These are phyloP conservation scores for Pholiota microspora DNA, from an alignment of 768 basidiomycete species.

Conservation along the genomic window DNA sequence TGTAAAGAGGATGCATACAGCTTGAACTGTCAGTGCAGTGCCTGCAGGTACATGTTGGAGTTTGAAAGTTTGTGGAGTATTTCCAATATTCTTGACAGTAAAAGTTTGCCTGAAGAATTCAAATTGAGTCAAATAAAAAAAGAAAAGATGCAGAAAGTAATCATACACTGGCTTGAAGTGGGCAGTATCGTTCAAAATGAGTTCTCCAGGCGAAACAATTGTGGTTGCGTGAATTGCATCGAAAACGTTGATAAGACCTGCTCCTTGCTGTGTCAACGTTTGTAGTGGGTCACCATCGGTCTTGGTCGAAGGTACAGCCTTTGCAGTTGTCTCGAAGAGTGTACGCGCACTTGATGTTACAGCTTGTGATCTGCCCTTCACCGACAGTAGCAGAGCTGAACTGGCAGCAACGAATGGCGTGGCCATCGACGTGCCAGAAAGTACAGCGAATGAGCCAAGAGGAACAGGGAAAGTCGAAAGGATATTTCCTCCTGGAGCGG, in stretches of 20 bases:
- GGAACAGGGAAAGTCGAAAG: constrained; percentile 38
- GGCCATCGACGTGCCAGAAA: constrained; percentile 40
- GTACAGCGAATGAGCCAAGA: constrained; percentile 31
- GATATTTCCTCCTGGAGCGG: constrained; percentile 50
- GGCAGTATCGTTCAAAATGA: constrained; percentile 65
- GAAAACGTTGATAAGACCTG: constrained; percentile 56
- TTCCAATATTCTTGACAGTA: constrained; percentile 50
- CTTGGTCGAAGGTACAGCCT: constrained; percentile 38
- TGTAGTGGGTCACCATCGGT: constrained; percentile 50
- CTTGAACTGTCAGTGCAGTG: constrained; percentile 45
- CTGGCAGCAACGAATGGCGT: constrained; percentile 40
- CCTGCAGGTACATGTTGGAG: constrained; percentile 57
- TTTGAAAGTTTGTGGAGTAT: constrained; percentile 38
- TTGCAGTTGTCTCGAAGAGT: constrained; percentile 49
- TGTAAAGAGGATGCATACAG: constrained; percentile 23
- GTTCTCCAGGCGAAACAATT: constrained; percentile 51
- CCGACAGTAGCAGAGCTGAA: constrained; percentile 37
- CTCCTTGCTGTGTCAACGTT: constrained; percentile 52
- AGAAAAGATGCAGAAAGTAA: constrained; percentile 4
- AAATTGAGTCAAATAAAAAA: not conserved
- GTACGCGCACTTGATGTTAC: constrained; percentile 30
- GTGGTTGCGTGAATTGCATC: constrained; percentile 54
- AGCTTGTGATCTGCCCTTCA: constrained; percentile 28
- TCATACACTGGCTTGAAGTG: constrained; percentile 45
- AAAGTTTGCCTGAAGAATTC: constrained; percentile 38